Evolutionary conservation across 768 basidiomycete genomes (phyloP).

Genomic region (Leccinellum albellum): DNA sequence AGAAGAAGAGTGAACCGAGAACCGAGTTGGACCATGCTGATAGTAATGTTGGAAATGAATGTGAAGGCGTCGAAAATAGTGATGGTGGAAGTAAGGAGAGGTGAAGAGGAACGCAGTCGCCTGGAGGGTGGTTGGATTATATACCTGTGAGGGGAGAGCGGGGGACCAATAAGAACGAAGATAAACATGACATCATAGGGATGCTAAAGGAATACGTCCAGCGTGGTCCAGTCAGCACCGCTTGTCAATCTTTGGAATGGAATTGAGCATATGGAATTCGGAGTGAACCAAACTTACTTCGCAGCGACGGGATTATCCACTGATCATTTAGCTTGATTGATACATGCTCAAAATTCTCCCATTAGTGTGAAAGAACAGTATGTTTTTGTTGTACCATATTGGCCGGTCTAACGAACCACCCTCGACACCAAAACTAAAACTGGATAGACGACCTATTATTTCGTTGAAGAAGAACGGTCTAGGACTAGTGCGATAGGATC

Average conservation of each 20-base stretch:
- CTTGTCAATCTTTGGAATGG: slow-evolving; percentile 2
- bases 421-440: neutral
- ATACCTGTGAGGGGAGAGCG: slow-evolving; percentile 10
- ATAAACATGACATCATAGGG: slow-evolving; percentile 14
- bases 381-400: neutral
- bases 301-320: neutral
- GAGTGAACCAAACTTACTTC: neutral
- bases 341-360: too few species aligned
- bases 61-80: slow-evolving; percentile 18
- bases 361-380: too few species aligned
- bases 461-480: neutral
- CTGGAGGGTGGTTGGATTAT: slow-evolving; percentile 14
- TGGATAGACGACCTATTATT: neutral
- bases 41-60: slow-evolving; percentile 27
- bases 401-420: neutral
- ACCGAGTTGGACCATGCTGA: slow-evolving; percentile 28
- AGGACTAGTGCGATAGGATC: neutral
- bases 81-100: slow-evolving; percentile 7
- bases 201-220: slow-evolving; percentile 4
- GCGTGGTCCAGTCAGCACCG: neutral
- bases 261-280: neutral
- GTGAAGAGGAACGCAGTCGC: neutral
- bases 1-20: slow-evolving; percentile 29
- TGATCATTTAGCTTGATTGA: too few species aligned
- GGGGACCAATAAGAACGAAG: slow-evolving; percentile 14